Evolutionary conservation across 345 rosid species (phyloP).

Genomic region (Noccaea bulbosa): DNA sequence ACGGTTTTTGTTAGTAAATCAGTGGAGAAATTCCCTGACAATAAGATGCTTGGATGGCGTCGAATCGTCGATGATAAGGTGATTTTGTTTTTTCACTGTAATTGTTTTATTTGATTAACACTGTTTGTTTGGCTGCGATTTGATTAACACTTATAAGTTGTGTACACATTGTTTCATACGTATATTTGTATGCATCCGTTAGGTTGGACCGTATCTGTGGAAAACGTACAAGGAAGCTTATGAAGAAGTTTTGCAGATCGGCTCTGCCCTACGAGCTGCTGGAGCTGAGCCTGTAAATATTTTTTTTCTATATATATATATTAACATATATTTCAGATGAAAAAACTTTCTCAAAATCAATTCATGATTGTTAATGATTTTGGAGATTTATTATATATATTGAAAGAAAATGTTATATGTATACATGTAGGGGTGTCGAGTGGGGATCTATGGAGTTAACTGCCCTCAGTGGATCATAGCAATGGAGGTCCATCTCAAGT

Average conservation of each 20-base stretch:
- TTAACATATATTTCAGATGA: too few relatives aligned
- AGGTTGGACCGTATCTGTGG: constrained; percentile 93
- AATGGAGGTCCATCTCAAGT: constrained; percentile 70
- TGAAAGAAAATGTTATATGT: constrained; percentile 2
- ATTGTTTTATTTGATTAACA: too few relatives aligned
- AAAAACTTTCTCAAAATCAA: not conserved
- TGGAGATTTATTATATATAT: constrained; percentile 2
- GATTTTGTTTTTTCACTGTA: not conserved
- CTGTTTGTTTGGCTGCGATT: too few relatives aligned
- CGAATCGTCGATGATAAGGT: constrained; percentile 71
- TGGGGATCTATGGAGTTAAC: constrained; percentile 91
- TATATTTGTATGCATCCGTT: not conserved
- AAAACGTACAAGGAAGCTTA: constrained; percentile 80
- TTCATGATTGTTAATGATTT: constrained; percentile 8
- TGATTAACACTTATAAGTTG: not conserved
- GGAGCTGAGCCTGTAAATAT: constrained; percentile 87
- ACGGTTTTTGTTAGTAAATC: constrained; percentile 54
- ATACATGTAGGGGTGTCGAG: constrained; percentile 65
- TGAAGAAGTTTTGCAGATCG: constrained; percentile 76
- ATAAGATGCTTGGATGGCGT: constrained; percentile 96
- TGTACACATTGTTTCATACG: constrained; percentile 12
- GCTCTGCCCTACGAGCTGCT: constrained; percentile 76
- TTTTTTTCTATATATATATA: not conserved
- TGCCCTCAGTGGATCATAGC: constrained; percentile 96
- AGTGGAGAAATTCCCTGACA: constrained; percentile 60